Evolutionary conservation across 768 basidiomycete genomes (phyloP).

Genomic region (Dacryopinax spathularia): DNA sequence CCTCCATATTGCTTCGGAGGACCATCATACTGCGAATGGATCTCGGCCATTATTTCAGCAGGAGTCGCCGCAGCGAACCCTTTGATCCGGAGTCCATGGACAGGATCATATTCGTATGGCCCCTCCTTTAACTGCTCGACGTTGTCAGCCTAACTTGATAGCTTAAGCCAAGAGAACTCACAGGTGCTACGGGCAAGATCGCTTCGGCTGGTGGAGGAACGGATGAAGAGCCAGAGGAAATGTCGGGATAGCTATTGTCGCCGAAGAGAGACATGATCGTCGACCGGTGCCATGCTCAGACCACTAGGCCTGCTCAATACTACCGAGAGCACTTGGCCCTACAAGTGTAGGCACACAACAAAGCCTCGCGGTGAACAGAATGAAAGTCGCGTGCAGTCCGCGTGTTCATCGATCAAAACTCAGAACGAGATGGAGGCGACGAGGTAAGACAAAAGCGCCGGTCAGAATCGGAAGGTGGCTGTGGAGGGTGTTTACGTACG

Average conservation of each 20-base stretch:
- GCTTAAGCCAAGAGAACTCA: neutral
- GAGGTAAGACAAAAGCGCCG: neutral
- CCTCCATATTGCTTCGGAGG: neutral
- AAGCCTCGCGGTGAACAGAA: neutral
- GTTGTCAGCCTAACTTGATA: neutral
- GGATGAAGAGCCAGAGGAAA: neutral
- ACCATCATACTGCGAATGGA: slow-evolving; percentile 3
- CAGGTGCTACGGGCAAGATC: neutral
- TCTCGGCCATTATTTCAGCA: neutral
- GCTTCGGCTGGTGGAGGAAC: neutral
- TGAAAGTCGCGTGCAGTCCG: neutral
- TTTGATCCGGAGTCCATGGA: neutral
- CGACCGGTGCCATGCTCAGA: neutral
- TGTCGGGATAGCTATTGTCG: neutral
- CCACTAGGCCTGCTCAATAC: too few relatives aligned
- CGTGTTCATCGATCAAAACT: neutral
- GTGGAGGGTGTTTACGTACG: neutral
- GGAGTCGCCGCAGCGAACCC: neutral
- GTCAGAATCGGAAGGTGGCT: neutral
- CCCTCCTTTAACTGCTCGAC: neutral
- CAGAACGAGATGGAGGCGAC: neutral
- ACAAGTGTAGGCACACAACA: neutral
- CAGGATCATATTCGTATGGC: neutral
- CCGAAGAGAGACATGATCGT: neutral
- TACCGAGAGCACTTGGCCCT: too few relatives aligned